phyloP scores from a whole-genome alignment of 345 rosid genomes.

The Acer negundo region DNA sequence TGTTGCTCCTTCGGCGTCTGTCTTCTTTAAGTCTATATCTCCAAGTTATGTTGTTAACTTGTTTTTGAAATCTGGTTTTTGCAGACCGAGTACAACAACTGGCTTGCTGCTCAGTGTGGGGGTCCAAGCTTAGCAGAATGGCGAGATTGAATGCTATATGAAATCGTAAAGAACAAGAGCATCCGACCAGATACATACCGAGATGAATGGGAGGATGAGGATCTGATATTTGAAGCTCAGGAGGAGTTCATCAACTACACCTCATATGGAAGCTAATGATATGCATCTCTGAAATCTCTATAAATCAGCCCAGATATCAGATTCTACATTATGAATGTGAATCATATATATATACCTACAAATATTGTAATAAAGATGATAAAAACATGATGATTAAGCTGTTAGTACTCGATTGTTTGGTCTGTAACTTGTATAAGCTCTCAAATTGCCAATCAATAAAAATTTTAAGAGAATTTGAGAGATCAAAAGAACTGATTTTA shows the following conservation, averaged over 20 bases:
- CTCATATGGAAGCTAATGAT: not conserved
- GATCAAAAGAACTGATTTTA: not conserved
- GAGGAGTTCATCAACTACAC: conserved; percentile 17
- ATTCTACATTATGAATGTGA: too few species aligned
- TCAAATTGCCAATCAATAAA: too few species aligned
- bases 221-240: conserved; percentile 21
- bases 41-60: not conserved
- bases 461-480: too few species aligned
- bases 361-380: not conserved
- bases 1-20: not conserved
- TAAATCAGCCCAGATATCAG: not conserved
- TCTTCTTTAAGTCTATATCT: not conserved
- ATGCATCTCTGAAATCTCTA: not conserved
- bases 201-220: conserved; percentile 20
- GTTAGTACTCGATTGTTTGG: too few species aligned
- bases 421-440: too few species aligned
- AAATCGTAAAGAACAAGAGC: not conserved
- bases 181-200: conserved; percentile 19
- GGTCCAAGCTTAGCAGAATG: too few species aligned
- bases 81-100: conserved; percentile 25
- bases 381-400: not conserved
- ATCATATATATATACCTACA: not conserved
- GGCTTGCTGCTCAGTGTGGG: conserved; percentile 28
- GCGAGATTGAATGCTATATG: conserved; percentile 17
- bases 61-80: not conserved